Base-by-base conservation (phyloP, 192 early-diverging fungal species). In the Thoreauomyces humboldtii region DNA sequence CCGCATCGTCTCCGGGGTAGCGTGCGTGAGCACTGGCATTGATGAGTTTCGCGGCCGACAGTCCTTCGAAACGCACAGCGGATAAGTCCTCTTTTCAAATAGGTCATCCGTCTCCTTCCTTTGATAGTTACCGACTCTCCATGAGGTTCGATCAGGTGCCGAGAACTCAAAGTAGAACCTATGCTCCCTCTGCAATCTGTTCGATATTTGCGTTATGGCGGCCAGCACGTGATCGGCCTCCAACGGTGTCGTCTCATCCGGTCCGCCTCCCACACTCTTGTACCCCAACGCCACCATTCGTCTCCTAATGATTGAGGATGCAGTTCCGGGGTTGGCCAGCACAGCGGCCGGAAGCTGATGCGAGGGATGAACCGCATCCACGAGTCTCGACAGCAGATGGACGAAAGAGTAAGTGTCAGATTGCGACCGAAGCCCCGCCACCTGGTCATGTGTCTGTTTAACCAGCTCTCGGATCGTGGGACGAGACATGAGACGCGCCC, bases 161-260 rank as follows among this genome's bases (percentile, higher is more conserved):
- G 72, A 58, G 45, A 81, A 65, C 65, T 84, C 82, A 47, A 71
- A 81, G 50, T 80, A 81, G 44, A 73, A 75, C 45, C 69, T 28
- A 47, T 76, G 67, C 41, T 81, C 77, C 50, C 34, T 61, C 22
- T 65, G 59, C 34, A 84, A 36, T 37, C 65, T 58, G 3, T 52
- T n/a, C 24, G 44, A n/a, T 7, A 84, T 56, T 61, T 84, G 79
- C 29, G 43, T 50, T 2, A 81, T 29, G 15, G 79, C 44, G 36
- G 58, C 65, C 24, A 69, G 36, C 6, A 74, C 71, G 42, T 65
- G 56, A 19, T 63, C 63, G n/a, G 56, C 42, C 37, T 79, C 76
- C 46, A 79, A 56, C 11, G 44, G 22, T 6, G 44, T 56, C 0
- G 41, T 21, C 7, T 78, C 80, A 28, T 78, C 76, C 27, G 2